Base-by-base conservation (phyloP, 2,329 filamentous ascomycete species). In the Bipolaris cookei region DNA sequence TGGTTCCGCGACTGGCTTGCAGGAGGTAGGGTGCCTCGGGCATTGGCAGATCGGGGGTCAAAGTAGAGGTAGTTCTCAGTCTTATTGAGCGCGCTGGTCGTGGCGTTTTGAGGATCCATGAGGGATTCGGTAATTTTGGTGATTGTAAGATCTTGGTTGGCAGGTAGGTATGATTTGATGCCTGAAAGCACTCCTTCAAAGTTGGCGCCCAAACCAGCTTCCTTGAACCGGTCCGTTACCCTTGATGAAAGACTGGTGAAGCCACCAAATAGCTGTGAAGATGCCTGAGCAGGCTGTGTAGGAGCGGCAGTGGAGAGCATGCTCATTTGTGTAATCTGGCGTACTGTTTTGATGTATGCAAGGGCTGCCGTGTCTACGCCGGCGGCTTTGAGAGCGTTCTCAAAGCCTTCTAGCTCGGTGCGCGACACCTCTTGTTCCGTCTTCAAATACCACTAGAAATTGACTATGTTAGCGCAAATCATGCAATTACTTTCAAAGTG, bases 121-220 rank as follows among this genome's bases (percentile, higher is more conserved):
- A 99, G 89, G 1, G 92, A 96, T 77, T 99, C 95, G 38, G 95
- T 94, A 72, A 99, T 97, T 79, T 98, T 98, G 54, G 96, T 99
- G 51, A 99, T 86, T 0, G 95, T 98, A 8, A 98, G 85, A 73
- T 99, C 96, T 68, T 93, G 92, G 79, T 99, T 96, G 13, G 88
- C 91, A 0, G 96, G 95, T n/a, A 99, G 81, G 78, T 99, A 96
- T 78, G 97, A 98, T 80, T 98, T 99, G 72, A 99, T 94, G 41
- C 94, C 94, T 5, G 92, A 94, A 61, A 98, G 93, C 41, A 99
- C 86, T 28, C 90, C 94, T 76, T 98, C 95, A 70, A 99, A 91
- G 75, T 98, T 98, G 51, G 88, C 86, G 46, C 87, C 85, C 1
- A 94, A 87, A 16, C 96, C 91, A 30, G 92, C 92, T 64, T 97